Evolutionary conservation across 805 yeast genomes (phyloP), one percentile per base, ranked within the genome.

Genomic region (Ogataea glucozyma): DNA sequence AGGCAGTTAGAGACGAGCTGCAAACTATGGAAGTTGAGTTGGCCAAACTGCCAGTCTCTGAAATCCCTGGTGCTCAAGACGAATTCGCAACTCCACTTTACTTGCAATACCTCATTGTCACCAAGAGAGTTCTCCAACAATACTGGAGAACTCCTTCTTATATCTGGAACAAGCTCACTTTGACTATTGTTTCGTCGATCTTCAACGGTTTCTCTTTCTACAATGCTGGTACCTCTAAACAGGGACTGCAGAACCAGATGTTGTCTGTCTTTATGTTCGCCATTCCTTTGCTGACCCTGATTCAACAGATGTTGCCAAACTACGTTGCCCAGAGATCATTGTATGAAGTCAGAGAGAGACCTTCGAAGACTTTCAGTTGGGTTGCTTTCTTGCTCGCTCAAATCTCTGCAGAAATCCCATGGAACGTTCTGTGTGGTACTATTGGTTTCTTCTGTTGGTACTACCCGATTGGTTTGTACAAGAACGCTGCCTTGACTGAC

Each of bases 201-300:
- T 80, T 82, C 67, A 81, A 80, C 53, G 88, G 88, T 50, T 79
- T 83, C 58, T 75, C 87, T 5, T 81, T 81, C 64, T 82, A 76
- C 65, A 81, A 80, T 47, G 85, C 88, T 26, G 69, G 71, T 43
- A 72, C 72, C 18, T 74, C 88, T 11, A 59, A 72, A 34, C 88
- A 79, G 65, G 82, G 87, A 58, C 62, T 87, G 55, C 96, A 88
- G 63, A 86, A 87, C 64, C 93, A 84, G 68, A 81, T 85, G 88
- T 78, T 84, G 54, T 71, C 89, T 2, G 58, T 83, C 32, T 86
- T 86, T 68, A 82, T 85, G 88, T 75, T 80, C 55, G 59, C 78
- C 30, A 71, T 78, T 53, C 67, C 75, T 38, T 71, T 79, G 65
- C 72, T 73, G 50, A 79, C 85, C 18, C 56, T 81, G 53, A 58